phyloP scores from a whole-genome alignment of 179 eudicot genomes.

The Monotropa hypopitys region DNA sequence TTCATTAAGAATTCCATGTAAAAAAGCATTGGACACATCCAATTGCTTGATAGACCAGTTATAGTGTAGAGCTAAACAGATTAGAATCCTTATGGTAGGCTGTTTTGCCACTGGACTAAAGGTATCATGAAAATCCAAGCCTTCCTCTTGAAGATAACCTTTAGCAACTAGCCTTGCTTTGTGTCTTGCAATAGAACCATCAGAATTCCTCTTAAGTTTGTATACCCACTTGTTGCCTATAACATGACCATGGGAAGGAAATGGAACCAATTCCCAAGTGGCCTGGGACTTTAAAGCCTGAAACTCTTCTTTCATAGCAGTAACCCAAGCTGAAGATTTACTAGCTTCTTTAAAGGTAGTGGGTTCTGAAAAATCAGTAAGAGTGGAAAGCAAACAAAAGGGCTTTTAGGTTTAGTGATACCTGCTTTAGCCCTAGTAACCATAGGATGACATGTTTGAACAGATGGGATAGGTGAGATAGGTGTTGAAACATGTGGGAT shows the following conservation, averaged over 20 bases:
- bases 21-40: not conserved
- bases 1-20: not conserved
- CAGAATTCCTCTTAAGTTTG: not conserved
- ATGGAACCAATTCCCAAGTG: not conserved
- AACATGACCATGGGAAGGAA: not conserved
- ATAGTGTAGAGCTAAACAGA: not conserved
- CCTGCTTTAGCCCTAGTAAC: too few species aligned
- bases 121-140: not conserved
- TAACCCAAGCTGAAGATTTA: too few species aligned
- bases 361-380: too few species aligned
- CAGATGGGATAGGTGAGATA: too few species aligned
- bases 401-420: too few species aligned
- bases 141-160: not conserved
- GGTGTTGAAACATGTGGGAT: too few species aligned
- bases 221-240: not conserved
- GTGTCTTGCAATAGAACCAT: not conserved
- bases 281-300: not conserved
- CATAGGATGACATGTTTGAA: too few species aligned
- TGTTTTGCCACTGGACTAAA: not conserved
- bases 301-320: too few species aligned
- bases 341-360: too few species aligned
- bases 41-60: not conserved
- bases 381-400: too few species aligned
- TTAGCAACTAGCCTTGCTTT: not conserved
- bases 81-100: not conserved